Conservation (phyloP, 2,329 filamentous ascomycete species). For the Dactylella cylindrospora region DNA sequence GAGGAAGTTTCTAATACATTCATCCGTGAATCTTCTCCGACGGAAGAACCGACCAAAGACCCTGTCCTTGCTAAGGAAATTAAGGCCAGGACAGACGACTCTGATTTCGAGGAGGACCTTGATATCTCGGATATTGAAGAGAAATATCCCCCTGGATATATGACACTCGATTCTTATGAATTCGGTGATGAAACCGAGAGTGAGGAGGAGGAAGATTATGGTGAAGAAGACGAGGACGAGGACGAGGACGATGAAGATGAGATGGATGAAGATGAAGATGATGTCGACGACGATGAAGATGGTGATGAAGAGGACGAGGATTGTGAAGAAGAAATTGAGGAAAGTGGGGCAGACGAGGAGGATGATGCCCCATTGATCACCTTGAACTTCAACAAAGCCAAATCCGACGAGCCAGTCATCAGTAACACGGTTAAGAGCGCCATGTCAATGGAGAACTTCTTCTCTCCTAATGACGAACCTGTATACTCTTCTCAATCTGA, state of each 20-base stretch:
- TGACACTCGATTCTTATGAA: no score
- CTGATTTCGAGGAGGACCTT: no score
- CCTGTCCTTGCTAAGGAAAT: no score
- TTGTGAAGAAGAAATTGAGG: slow-evolving; percentile 21
- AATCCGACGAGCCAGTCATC: slow-evolving; percentile 2
- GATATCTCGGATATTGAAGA: no score
- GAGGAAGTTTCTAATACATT: no score
- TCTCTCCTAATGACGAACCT: slow-evolving; percentile 34
- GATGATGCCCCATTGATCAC: slow-evolving; percentile 17
- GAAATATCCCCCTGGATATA: no score
- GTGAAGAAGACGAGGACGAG: slow-evolving; percentile 30
- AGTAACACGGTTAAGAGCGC: slow-evolving; percentile 33
- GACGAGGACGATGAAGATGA: slow-evolving; percentile 43
- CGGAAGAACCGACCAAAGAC: no score
- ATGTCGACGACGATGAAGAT: slow-evolving; percentile 25
- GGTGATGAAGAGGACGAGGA: slow-evolving; percentile 30
- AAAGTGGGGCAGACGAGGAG: slow-evolving; percentile 23
- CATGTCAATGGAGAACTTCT: slow-evolving; percentile 44
- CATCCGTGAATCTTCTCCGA: no score
- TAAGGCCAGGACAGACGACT: no score
- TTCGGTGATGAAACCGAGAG: no score
- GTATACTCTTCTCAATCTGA: slow-evolving; percentile 1
- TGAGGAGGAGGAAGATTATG: slow-evolving; percentile 2
- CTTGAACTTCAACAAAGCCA: not conserved
- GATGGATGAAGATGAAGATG: slow-evolving; percentile 40